These are phyloP conservation scores for Cercis canadensis DNA, from an alignment of 306 rosid species.

Conservation along the genomic window DNA sequence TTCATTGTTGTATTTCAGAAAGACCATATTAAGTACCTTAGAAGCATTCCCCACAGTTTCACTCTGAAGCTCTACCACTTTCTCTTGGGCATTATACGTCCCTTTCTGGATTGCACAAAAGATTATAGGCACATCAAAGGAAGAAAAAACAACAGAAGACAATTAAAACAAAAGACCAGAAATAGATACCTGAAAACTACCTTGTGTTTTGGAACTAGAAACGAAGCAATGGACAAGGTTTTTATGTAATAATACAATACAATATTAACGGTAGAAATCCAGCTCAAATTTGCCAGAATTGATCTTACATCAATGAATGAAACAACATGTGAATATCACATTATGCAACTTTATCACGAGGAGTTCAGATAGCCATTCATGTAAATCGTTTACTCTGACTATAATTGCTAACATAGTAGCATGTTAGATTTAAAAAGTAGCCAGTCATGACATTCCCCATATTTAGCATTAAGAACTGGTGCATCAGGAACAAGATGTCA, in stretches of 20 bases:
- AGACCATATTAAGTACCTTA: slow-evolving; percentile 58
- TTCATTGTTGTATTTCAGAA: slow-evolving; percentile 1
- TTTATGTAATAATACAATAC: not conserved
- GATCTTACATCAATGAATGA: not conserved
- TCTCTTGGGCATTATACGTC: slow-evolving; percentile 60
- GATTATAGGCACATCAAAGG: slow-evolving; percentile 14
- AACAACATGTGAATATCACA: slow-evolving; percentile 1
- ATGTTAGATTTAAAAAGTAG: not conserved
- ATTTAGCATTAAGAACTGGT: not conserved
- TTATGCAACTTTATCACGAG: not conserved
- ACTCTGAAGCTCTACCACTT: slow-evolving; percentile 74
- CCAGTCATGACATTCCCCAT: not conserved
- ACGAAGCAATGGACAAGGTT: not conserved
- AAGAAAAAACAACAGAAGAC: slow-evolving; percentile 6
- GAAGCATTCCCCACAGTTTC: slow-evolving; percentile 85
- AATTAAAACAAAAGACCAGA: slow-evolving; percentile 11
- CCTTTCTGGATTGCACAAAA: slow-evolving; percentile 66
- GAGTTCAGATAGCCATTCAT: not conserved
- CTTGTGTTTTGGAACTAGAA: not conserved
- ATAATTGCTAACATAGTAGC: no score
- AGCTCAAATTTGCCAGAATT: not conserved
- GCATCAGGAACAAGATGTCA: not conserved
- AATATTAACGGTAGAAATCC: slow-evolving; percentile 1
- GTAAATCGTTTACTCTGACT: not conserved
- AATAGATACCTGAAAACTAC: not conserved